Conservation (phyloP, 1,284 basidiomycete species). For the Psilocybe mexicana region DNA sequence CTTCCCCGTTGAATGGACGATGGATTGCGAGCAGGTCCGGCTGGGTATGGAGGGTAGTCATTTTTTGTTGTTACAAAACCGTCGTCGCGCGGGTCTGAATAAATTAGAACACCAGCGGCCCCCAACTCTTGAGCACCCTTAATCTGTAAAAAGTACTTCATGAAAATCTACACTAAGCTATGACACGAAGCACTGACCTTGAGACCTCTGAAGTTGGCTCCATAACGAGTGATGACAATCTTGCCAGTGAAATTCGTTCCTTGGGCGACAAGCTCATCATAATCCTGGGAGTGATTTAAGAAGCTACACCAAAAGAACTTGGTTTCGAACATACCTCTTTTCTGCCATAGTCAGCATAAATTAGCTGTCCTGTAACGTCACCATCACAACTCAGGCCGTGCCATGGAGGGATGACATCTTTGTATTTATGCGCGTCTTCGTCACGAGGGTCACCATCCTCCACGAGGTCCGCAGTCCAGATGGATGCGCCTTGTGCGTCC, state of each 20-base stretch:
- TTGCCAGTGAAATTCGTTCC: slow-evolving; percentile 80
- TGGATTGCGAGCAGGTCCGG: slow-evolving; percentile 87
- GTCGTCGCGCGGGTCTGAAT: slow-evolving; percentile 89
- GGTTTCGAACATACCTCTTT: slow-evolving; percentile 47
- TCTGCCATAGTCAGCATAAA: slow-evolving; percentile 83
- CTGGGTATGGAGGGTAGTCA: slow-evolving; percentile 77
- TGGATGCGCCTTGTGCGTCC: slow-evolving; percentile 49
- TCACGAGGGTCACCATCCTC: slow-evolving; percentile 69
- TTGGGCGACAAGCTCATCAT: slow-evolving; percentile 56
- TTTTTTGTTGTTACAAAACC: slow-evolving; percentile 80
- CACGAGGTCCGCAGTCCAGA: slow-evolving; percentile 71
- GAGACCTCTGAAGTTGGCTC: slow-evolving; percentile 80
- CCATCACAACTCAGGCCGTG: slow-evolving; percentile 72
- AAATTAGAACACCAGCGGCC: slow-evolving; percentile 76
- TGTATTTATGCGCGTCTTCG: slow-evolving; percentile 61
- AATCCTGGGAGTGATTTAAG: slow-evolving; percentile 47
- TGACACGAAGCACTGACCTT: slow-evolving; percentile 46
- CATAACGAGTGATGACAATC: slow-evolving; percentile 87
- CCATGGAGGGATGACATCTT: slow-evolving; percentile 60
- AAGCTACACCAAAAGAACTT: background rate
- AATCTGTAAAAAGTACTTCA: slow-evolving; percentile 43
- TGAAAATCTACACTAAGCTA: background rate
- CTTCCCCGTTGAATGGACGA: slow-evolving; percentile 85
- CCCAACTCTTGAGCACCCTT: slow-evolving; percentile 85
- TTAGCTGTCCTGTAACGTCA: slow-evolving; percentile 64